Percentiles rank a stretch among this genome's conserved stretches.
Conservation (phyloP, 2,329 filamentous ascomycete genomes). For the Paracoccidioides lutzii region DNA sequence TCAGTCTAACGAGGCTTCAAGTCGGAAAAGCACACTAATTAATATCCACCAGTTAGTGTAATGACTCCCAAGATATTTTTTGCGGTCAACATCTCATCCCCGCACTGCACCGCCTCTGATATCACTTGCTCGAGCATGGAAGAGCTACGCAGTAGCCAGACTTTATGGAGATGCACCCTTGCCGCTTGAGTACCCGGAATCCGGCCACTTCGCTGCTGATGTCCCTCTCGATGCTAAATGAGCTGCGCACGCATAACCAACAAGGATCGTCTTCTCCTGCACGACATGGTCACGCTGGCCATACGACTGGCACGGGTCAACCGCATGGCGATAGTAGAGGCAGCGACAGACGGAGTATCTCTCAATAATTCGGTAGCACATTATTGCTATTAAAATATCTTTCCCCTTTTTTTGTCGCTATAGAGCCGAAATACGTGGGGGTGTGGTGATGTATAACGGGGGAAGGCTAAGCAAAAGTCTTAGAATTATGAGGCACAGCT, state of each 20-base stretch:
- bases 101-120: neutral
- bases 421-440: neutral
- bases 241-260: conserved; percentile 62
- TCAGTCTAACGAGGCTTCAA: neutral
- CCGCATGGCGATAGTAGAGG: conserved; percentile 73
- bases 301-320: conserved; percentile 69
- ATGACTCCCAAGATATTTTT: neutral
- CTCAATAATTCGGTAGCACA: conserved; percentile 83
- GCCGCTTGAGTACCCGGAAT: conserved; percentile 24
- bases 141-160: neutral
- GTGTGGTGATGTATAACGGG: neutral
- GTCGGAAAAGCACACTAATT: neutral
- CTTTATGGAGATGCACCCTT: conserved; percentile 11
- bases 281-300: conserved; percentile 59
- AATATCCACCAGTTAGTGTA: neutral
- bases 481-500: neutral
- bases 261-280: conserved; percentile 63
- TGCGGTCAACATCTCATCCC: neutral
- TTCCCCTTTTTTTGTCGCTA: neutral
- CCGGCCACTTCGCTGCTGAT: conserved; percentile 12
- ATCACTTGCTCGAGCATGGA: neutral
- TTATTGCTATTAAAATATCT: conserved; percentile 24
- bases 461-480: neutral
- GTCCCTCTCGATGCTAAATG: conserved; percentile 30
- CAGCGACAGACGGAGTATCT: conserved; percentile 77